Conservation (phyloP, 2,329 filamentous ascomycete genomes). For the Xylaria sp. region DNA sequence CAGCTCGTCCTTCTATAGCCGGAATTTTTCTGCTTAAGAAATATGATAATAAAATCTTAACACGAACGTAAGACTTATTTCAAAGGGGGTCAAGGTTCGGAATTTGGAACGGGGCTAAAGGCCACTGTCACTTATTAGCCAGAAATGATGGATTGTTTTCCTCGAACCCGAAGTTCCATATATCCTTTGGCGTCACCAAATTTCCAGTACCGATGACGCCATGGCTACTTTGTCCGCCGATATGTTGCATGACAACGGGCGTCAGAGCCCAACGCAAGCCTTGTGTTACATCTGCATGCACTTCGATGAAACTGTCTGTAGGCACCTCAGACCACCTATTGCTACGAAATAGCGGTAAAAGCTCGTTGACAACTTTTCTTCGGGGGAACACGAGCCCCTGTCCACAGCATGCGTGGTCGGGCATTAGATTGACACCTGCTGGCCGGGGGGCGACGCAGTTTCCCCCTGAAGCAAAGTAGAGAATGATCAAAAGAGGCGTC, state of each 20-base stretch:
- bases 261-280: slow-evolving; percentile 45
- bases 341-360: slow-evolving; percentile 40
- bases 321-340: slow-evolving; percentile 35
- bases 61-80: no score
- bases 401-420: slow-evolving; percentile 44
- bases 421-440: slow-evolving; percentile 42
- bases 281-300: slow-evolving; percentile 38
- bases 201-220: neutral
- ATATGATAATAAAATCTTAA: no score
- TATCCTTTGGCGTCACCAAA: neutral
- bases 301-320: slow-evolving; percentile 46
- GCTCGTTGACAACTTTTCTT: slow-evolving; percentile 34
- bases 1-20: no score
- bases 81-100: no score
- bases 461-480: slow-evolving; percentile 44
- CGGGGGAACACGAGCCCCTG: slow-evolving; percentile 46
- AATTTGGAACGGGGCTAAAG: no score
- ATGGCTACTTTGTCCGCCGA: slow-evolving; percentile 46
- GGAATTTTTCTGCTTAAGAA: no score
- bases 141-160: neutral
- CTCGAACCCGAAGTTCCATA: slow-evolving; percentile 1
- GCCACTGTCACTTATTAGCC: no score
- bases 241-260: slow-evolving; percentile 47
- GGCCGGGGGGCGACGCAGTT: slow-evolving; percentile 41
- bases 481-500: slow-evolving; percentile 29